phyloP scores from a whole-genome alignment of 257 asterid genomes.

The Solanum sitiens region DNA sequence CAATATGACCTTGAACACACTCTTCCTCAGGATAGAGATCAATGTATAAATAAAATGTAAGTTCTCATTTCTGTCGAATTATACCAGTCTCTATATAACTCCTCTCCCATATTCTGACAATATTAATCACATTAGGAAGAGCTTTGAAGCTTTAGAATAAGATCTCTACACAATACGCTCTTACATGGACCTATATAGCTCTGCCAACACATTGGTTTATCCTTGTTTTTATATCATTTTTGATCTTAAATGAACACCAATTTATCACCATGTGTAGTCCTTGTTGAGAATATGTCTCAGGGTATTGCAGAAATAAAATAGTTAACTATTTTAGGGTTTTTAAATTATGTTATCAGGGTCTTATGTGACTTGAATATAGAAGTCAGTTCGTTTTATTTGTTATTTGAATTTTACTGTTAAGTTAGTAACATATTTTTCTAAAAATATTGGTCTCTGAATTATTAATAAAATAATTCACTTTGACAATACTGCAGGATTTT shows the following conservation, averaged over 20 bases:
- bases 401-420: no score
- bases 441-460: no score
- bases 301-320: no score
- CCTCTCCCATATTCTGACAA: background rate
- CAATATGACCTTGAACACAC: slow-evolving; percentile 88
- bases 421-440: no score
- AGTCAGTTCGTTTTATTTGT: no score
- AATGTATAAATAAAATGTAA: slow-evolving; percentile 83
- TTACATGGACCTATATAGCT: background rate
- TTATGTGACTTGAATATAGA: no score
- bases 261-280: background rate
- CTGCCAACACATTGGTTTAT: background rate
- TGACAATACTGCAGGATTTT: no score
- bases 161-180: background rate
- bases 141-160: background rate
- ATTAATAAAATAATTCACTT: no score
- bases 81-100: background rate
- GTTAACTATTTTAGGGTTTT: no score
- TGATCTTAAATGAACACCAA: background rate
- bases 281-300: no score
- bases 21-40: slow-evolving; percentile 91
- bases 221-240: background rate
- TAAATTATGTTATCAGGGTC: no score
- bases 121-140: background rate
- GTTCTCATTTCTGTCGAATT: slow-evolving; percentile 12